A percentile compares a stretch with the other conserved stretches of the same genome.
phyloP scores from a whole-genome alignment of 768 basidiomycete genomes.

The Collybia sordida region DNA sequence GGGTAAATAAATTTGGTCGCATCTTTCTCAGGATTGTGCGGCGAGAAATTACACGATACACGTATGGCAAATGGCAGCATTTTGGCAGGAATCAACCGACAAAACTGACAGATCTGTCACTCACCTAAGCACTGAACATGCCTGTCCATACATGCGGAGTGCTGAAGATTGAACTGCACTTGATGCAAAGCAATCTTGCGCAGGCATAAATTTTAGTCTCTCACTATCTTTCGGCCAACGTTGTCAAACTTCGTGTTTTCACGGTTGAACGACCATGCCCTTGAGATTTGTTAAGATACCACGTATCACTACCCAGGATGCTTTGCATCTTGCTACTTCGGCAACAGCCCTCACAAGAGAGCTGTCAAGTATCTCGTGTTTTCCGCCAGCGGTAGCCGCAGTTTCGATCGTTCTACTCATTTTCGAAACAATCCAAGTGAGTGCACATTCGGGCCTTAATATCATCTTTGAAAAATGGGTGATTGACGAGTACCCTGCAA shows the following conservation, averaged over 20 bases:
- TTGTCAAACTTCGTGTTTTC: not conserved
- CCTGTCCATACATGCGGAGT: not conserved
- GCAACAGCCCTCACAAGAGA: slow-evolving; percentile 16
- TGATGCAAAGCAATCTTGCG: no score
- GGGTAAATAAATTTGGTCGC: no score
- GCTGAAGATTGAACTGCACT: not conserved
- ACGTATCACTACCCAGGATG: slow-evolving; percentile 12
- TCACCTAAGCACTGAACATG: no score
- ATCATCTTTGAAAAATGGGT: not conserved
- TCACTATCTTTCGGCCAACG: no score
- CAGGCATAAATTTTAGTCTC: no score
- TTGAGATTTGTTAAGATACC: slow-evolving; percentile 15
- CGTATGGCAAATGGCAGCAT: not conserved
- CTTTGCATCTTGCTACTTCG: slow-evolving; percentile 15
- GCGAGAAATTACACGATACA: no score
- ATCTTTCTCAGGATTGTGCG: no score
- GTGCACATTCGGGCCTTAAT: not conserved
- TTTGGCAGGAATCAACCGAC: not conserved
- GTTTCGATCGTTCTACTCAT: slow-evolving; percentile 40
- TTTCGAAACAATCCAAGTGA: slow-evolving; percentile 45
- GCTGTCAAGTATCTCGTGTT: slow-evolving; percentile 24
- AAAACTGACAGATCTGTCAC: not conserved
- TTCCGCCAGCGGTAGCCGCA: slow-evolving; percentile 42
- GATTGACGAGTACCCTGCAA: not conserved
- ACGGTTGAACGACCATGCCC: slow-evolving; percentile 12